Evolutionary conservation across 1,284 basidiomycete species (phyloP), one percentile per base, ranked within the genome.

Genomic region (Mycosarcoma maydis): DNA sequence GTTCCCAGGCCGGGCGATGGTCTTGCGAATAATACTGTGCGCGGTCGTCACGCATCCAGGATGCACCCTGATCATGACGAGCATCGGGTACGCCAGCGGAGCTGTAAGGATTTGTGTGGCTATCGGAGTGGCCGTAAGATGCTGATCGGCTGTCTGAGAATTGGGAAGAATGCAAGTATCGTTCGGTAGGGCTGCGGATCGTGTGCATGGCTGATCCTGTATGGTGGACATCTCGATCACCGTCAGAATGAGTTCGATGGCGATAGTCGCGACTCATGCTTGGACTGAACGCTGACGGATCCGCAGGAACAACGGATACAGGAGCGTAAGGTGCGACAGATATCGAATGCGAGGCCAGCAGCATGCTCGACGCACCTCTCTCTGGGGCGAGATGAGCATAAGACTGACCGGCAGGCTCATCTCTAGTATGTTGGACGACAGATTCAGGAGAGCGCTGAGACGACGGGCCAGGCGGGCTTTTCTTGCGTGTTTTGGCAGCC

Each of bases 211-310:
- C 27, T 8, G 40, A 11, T 1, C 48, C 53, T 20, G 49, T 33
- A 16, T 49, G 39, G 7, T 32, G 55, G 24, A 42, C 45, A 0
- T 65, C 38, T 10, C 46, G 55, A 24, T 65, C 61, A 33, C 61
- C 61, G 36, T 65, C 61, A n/a, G 61, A 65, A 13, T 58, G 30
- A n/a, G 55, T 65, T 3, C 55, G 55, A 22, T 50, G 54, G 29
- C 61, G 55, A 19, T 49, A 38, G 22, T 9, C 39, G 13, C 50
- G 50, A 45, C 34, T 43, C 16, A 40, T 22, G 10, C 22, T 40
- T 4, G 60, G 54, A 24, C 60, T 57, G 7, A 45, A 38, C 4
- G 45, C 24, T 20, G 22, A 29, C 34, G 53, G 22, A 22, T 17
- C 50, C 20, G n/a, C 22, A 16, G 22, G 30, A 23, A 45, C 49